Evolutionary conservation across 2,329 filamentous ascomycete genomes (phyloP).

Genomic region (Sporothrix humicola): DNA sequence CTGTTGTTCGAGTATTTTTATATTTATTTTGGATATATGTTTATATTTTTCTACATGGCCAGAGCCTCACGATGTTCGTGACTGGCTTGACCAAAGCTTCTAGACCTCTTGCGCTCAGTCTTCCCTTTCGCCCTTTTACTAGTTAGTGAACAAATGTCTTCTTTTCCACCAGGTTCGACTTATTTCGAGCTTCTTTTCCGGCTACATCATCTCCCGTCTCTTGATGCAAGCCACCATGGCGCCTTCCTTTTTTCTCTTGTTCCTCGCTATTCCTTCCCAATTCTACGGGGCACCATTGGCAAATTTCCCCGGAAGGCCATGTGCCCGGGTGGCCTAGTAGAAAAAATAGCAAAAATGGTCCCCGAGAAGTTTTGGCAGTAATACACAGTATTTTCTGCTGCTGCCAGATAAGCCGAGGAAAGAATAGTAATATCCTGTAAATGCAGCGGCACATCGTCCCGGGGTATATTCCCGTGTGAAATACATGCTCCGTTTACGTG

Average conservation of each 20-base stretch:
- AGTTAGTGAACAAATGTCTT: no score
- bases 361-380: not conserved
- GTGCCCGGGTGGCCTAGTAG: not conserved
- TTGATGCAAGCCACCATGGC: not conserved
- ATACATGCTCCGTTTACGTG: not conserved
- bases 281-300: not conserved
- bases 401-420: conserved; percentile 26
- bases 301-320: not conserved
- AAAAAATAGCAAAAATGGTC: not conserved
- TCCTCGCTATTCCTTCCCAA: not conserved
- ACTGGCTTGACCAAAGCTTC: not conserved
- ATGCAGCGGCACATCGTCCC: not conserved
- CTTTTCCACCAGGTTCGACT: not conserved
- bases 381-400: not conserved
- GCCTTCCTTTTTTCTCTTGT: not conserved
- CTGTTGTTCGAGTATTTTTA: not conserved
- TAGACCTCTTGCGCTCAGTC: not conserved
- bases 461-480: not conserved
- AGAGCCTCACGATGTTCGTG: conserved; percentile 22
- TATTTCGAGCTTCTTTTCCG: not conserved
- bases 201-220: not conserved
- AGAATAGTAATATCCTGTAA: not conserved
- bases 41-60: not conserved
- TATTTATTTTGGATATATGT: not conserved
- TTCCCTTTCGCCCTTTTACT: not conserved